Evolutionary conservation across 2,329 filamentous ascomycete genomes (phyloP), one percentile per base, ranked within the genome.

Genomic region (Hymenoscyphus linearis): DNA sequence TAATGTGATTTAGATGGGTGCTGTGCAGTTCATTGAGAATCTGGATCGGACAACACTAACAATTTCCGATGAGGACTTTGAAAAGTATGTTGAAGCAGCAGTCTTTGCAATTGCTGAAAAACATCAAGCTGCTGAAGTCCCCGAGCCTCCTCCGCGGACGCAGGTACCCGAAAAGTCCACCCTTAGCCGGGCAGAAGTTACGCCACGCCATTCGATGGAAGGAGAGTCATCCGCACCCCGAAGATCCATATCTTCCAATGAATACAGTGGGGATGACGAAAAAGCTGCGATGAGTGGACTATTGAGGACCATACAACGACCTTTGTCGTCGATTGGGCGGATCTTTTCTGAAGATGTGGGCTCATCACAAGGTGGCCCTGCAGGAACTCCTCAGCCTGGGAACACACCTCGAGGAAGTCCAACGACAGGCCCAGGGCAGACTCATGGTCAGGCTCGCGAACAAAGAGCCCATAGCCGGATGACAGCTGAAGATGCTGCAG

Each of bases 61-160:
- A 0, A 95, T 99, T 57, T 88, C 88, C 1, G 93, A 99, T 70
- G 91, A 95, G 60, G 95, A 98, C 40, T 99, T 99, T 70, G 95
- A 99, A 73, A 85, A 84, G 71, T 93, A 96, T 67, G 96, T 99
- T n/a, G 95, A 99, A 77, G 89, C 89, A 3, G 93, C 95, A 7
- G 96, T 99, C 2, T 96, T 91, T 5, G 91, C 90, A 50, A 99
- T 99, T 67, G 93, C 95, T 2, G 93, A 97, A 76, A 91, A 90
- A 70, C 92, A 97, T 70, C 84, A 86, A 61, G 78, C 80, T 63
- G 44, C 35, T 40, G 78, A 82, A 37, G 79, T 85, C 65, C 75
- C 78, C n/a, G 67, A 73, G 55, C 72, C 73, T 31, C 54, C 70
- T 63, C 31, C 74, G 55, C 68, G 75, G 58, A 69, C 73, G 65